phyloP scores from a whole-genome alignment of 495 filamentous ascomycete genomes.

The Penicillium longicatenatum region DNA sequence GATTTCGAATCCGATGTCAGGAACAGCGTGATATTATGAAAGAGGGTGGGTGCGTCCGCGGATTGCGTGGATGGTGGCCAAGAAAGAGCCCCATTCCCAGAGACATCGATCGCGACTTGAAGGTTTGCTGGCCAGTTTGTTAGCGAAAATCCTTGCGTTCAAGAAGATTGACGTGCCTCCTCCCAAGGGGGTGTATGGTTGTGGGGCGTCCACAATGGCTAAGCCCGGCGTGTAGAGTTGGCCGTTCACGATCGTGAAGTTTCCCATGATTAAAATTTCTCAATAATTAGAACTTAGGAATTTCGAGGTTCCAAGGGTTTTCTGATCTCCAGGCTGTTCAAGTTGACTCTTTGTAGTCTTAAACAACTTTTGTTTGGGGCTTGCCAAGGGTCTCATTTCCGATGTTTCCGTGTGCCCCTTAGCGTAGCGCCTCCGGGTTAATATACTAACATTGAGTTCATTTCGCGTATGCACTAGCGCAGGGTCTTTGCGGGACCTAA shows the following conservation, averaged over 20 bases:
- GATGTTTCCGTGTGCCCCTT: neutral
- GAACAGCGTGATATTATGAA: constrained; percentile 67
- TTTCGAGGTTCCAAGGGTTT: no score
- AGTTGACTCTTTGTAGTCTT: neutral
- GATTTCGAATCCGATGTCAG: constrained; percentile 60
- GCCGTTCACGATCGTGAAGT: constrained; percentile 57
- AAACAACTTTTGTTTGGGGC: neutral
- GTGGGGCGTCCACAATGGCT: constrained; percentile 63
- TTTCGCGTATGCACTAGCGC: constrained; percentile 2
- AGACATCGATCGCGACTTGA: constrained; percentile 67
- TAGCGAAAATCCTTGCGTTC: neutral
- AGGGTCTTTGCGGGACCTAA: neutral
- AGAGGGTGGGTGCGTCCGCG: constrained; percentile 47
- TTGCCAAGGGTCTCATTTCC: constrained; percentile 4
- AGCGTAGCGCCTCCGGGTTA: neutral
- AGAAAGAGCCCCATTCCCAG: constrained; percentile 60
- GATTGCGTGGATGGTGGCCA: constrained; percentile 50
- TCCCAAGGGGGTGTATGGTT: constrained; percentile 66
- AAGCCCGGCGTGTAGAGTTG: constrained; percentile 67
- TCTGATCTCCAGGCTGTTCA: no score
- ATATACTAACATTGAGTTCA: neutral
- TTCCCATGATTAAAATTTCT: no score
- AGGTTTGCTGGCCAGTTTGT: constrained; percentile 42
- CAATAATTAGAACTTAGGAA: no score
- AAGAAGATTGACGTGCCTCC: constrained; percentile 50